phyloP scores from a whole-genome alignment of 345 rosid species.

The Iberis pinnata region DNA sequence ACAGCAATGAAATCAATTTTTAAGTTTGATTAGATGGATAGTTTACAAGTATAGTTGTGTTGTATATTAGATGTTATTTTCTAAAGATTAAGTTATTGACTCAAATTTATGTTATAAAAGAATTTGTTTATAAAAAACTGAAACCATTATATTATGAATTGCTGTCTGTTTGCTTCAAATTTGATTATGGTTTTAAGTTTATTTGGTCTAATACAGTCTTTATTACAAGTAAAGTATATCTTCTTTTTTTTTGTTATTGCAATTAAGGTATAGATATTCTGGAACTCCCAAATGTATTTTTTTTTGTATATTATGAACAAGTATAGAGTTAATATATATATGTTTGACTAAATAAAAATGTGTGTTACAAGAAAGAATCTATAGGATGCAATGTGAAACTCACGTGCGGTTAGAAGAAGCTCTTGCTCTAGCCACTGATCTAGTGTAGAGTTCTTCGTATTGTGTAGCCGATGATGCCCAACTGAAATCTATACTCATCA shows the following conservation, averaged over 20 bases:
- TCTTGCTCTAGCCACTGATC: slow-evolving; percentile 64
- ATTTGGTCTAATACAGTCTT: too few relatives aligned
- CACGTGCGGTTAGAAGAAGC: slow-evolving; percentile 36
- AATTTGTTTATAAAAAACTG: too few relatives aligned
- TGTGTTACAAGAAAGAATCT: slow-evolving; percentile 17
- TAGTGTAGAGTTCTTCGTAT: slow-evolving; percentile 74
- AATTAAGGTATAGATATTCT: too few relatives aligned
- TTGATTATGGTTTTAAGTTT: too few relatives aligned
- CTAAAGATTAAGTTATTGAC: too few relatives aligned
- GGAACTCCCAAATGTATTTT: background rate
- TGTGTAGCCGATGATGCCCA: slow-evolving; percentile 78
- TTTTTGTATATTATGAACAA: slow-evolving; percentile 30
- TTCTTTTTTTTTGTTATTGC: too few relatives aligned
- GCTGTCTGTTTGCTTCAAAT: too few relatives aligned
- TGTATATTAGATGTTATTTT: background rate
- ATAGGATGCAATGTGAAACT: slow-evolving; percentile 8
- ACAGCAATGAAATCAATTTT: background rate
- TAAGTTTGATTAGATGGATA: background rate
- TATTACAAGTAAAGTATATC: too few relatives aligned
- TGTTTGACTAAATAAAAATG: background rate
- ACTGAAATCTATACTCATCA: slow-evolving; percentile 76
- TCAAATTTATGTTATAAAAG: too few relatives aligned
- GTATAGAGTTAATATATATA: background rate
- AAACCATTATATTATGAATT: too few relatives aligned
- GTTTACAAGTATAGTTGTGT: background rate